Percentiles rank a stretch among this genome's conserved stretches.
phyloP scores from a whole-genome alignment of 129 eudicot species.

The Helichrysum umbraculigerum region DNA sequence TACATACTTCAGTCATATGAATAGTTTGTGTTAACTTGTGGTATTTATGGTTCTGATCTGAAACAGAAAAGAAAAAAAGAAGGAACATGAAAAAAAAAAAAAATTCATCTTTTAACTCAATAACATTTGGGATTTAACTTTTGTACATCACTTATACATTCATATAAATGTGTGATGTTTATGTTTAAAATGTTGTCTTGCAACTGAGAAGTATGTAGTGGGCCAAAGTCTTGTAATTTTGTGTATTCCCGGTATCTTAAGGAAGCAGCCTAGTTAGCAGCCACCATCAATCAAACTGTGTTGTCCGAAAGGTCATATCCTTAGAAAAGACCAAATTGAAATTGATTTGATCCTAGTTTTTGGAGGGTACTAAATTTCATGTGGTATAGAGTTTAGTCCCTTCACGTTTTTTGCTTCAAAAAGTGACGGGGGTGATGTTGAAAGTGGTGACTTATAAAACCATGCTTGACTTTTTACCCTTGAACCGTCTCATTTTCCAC shows the following conservation, averaged over 20 bases:
- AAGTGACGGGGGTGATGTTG: conserved; percentile 12
- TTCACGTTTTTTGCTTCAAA: conserved; percentile 28
- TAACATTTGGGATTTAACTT: neutral
- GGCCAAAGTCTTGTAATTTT: conserved; percentile 11
- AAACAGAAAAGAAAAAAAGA: neutral
- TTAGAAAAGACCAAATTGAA: conserved; percentile 16
- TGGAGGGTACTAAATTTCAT: conserved; percentile 8
- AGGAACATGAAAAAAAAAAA: neutral
- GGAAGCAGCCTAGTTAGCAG: neutral
- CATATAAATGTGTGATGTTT: conserved; percentile 11
- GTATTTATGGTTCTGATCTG: neutral
- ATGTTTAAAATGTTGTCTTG: conserved; percentile 17
- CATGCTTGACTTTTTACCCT: conserved; percentile 12
- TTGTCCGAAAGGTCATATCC: neutral
- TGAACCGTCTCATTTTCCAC: conserved; percentile 8
- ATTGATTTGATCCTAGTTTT: conserved; percentile 14
- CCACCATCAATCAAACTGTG: conserved; percentile 3
- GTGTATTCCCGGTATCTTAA: conserved; percentile 17
- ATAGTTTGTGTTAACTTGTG: conserved; percentile 16
- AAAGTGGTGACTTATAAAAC: neutral
- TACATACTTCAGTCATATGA: neutral
- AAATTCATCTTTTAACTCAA: neutral
- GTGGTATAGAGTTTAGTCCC: conserved; percentile 14
- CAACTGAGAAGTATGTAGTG: conserved; percentile 7
- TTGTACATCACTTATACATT: conserved; percentile 8